Percentiles rank a stretch among this genome's conserved stretches.
These are phyloP conservation scores for Pyricularia grisea DNA, from an alignment of 2,329 filamentous ascomycete genomes.

Conservation along the genomic window DNA sequence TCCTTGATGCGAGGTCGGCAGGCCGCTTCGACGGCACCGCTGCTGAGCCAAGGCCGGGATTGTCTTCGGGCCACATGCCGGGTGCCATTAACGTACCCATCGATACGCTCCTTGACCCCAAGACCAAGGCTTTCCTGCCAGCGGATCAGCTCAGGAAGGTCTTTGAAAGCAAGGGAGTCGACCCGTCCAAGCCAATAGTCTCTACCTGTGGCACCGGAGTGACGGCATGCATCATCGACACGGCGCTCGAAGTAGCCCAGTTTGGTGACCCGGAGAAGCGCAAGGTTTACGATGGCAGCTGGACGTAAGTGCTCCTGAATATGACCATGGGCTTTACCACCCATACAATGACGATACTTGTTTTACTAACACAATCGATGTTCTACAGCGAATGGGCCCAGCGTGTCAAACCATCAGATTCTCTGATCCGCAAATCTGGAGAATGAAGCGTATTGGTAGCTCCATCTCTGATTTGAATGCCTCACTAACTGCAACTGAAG, in stretches of 20 bases:
- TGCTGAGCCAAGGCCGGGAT: slow-evolving; percentile 75
- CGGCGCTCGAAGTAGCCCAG: slow-evolving; percentile 70
- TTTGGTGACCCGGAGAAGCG: slow-evolving; percentile 59
- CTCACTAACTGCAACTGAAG: neutral
- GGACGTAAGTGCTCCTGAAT: slow-evolving; percentile 64
- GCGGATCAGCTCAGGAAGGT: slow-evolving; percentile 62
- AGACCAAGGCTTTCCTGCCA: slow-evolving; percentile 72
- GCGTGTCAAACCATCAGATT: slow-evolving; percentile 4
- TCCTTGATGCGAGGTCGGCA: slow-evolving; percentile 74
- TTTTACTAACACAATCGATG: slow-evolving; percentile 1
- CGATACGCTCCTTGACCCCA: slow-evolving; percentile 67
- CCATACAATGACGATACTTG: neutral
- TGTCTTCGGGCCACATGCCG: slow-evolving; percentile 88
- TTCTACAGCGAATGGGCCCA: slow-evolving; percentile 5
- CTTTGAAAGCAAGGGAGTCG: slow-evolving; percentile 71
- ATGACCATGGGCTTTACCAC: slow-evolving; percentile 3
- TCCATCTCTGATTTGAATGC: neutral
- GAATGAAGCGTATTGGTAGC: neutral
- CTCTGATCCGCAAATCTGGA: slow-evolving; percentile 3
- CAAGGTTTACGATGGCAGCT: slow-evolving; percentile 89
- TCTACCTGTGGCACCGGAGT: slow-evolving; percentile 90
- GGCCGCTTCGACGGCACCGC: slow-evolving; percentile 76
- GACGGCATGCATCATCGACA: slow-evolving; percentile 83
- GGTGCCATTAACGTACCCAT: slow-evolving; percentile 79
- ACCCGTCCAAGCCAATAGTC: slow-evolving; percentile 72